These are phyloP conservation scores for Microthyrium microscopicum DNA, from an alignment of 2,329 filamentous ascomycete species.

Conservation along the genomic window DNA sequence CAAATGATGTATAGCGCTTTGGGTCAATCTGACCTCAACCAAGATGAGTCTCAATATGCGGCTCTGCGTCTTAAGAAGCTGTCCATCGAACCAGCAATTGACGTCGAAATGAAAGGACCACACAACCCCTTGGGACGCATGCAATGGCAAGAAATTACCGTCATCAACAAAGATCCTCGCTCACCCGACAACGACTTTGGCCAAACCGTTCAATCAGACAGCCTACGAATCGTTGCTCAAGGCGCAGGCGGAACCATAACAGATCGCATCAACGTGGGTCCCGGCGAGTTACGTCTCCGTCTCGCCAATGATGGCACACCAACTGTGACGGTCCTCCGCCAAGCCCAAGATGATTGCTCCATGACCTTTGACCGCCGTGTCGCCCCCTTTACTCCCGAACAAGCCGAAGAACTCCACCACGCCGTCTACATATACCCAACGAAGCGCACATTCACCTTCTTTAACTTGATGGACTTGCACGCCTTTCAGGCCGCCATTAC, in stretches of 20 bases:
- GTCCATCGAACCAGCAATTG: constrained; percentile 41
- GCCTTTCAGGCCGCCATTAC: constrained; percentile 64
- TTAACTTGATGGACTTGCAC: constrained; percentile 44
- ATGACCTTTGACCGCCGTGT: constrained; percentile 43
- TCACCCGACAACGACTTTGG: constrained; percentile 38
- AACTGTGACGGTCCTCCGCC: constrained; percentile 33
- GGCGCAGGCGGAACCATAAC: constrained; percentile 63
- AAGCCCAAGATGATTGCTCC: constrained; percentile 61
- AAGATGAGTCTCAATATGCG: constrained; percentile 5
- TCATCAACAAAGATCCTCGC: constrained; percentile 54
- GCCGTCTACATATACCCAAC: constrained; percentile 41
- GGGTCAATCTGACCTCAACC: constrained; percentile 16
- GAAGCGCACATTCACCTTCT: constrained; percentile 46
- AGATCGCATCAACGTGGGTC: constrained; percentile 54
- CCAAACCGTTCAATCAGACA: constrained; percentile 59
- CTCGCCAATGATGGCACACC: constrained; percentile 23
- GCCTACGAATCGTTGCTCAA: constrained; percentile 57
- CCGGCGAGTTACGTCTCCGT: constrained; percentile 30
- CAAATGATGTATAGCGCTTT: constrained; percentile 55
- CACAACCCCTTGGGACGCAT: constrained; percentile 25
- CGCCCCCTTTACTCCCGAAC: constrained; percentile 32
- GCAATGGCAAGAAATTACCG: constrained; percentile 48
- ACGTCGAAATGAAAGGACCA: constrained; percentile 26
- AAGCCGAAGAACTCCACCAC: constrained; percentile 47
- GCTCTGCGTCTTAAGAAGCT: constrained; percentile 33